Base-by-base conservation (phyloP, 2,329 filamentous ascomycete species). In the Phaeophleospora eucalypticola region DNA sequence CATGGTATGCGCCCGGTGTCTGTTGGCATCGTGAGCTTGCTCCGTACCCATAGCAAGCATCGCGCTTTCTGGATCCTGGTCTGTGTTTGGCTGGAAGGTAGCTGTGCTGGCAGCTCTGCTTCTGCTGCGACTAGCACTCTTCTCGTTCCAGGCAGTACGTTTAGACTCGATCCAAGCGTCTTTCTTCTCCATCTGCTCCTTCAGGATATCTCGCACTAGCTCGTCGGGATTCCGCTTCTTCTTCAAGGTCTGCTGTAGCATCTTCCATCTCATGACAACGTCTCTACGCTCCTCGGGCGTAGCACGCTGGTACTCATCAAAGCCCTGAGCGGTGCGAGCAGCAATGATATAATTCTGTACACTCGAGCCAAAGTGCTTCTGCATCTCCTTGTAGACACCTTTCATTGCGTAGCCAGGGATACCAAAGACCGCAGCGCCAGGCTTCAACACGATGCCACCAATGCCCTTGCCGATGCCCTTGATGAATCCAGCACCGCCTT, bases 391-490 rank as follows among this genome's bases (percentile, higher is more conserved):
- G 62, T 89, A 83, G 1, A 89, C 76, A 7, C 87, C 87, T 60
- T 87, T 84, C 76, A 89, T 84, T 2, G 85, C 80, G 58, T 90
- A 90, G 2, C 83, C 87, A 0, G 86, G 84, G 10, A 66, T 62
- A 2, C 55, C 62, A 32, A 60, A 63, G 35, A 86, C 65, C 4
- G 77, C 86, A 47, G 86, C 86, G 36, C 80, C 78, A 4, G 86
- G 84, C 63, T 94, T 94, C 4, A 89, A 66, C 2, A 89, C 70
- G 2, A 90, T 59, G 0, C 88, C 88, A 2, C 85, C 87, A 35
- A 91, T 78, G 0, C 87, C 87, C 63, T 88, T 90, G 1, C 83
- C 87, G 39, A 91, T 74, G 0, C 87, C 87, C 65, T 90, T 91
- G 10, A 89, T 61, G 6, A 90, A 73, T 1, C 87, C 87, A 2